Percentiles rank a stretch among this genome's conserved stretches.
Conservation (phyloP, 1,139 yeast genomes). For the Pichia sp. region DNA sequence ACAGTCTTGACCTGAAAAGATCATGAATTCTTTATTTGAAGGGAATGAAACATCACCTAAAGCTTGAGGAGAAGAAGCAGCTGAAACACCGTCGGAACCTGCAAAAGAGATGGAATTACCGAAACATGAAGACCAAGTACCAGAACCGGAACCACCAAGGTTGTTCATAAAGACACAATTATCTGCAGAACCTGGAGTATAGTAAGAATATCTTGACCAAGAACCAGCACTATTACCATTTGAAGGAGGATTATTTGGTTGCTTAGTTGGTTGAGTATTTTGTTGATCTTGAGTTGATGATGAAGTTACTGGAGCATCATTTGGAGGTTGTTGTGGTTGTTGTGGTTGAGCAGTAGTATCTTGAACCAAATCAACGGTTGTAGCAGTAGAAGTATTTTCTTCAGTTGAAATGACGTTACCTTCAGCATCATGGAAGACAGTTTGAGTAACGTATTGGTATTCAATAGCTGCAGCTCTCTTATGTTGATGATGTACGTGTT, state of each 20-base stretch:
- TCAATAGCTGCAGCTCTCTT: conserved; percentile 48
- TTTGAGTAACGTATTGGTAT: conserved; percentile 64
- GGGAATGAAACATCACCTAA: conserved; percentile 55
- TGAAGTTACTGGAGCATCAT: conserved; percentile 2
- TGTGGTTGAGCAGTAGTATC: conserved; percentile 26
- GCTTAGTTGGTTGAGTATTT: conserved; percentile 24
- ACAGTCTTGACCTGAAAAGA: conserved; percentile 68
- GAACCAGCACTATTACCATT: conserved; percentile 37
- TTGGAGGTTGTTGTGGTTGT: conserved; percentile 8
- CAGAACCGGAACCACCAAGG: conserved; percentile 78
- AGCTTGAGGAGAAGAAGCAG: conserved; percentile 55
- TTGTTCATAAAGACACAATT: conserved; percentile 80
- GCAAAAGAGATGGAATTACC: conserved; percentile 86
- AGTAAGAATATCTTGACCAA: conserved; percentile 77
- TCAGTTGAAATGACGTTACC: conserved; percentile 20
- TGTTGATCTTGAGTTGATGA: conserved; percentile 3
- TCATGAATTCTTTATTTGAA: conserved; percentile 71
- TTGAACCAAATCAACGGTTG: conserved; percentile 26
- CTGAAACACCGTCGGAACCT: conserved; percentile 61
- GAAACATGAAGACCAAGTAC: conserved; percentile 74
- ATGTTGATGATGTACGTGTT: conserved; percentile 29
- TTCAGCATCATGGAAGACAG: conserved; percentile 44
- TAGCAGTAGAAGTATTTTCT: conserved; percentile 24
- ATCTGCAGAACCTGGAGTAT: conserved; percentile 52
- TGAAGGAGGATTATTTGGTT: conserved; percentile 28